Evolutionary conservation across 2,329 filamentous ascomycete species (phyloP).

Genomic region (Diaporthe amygdali): DNA sequence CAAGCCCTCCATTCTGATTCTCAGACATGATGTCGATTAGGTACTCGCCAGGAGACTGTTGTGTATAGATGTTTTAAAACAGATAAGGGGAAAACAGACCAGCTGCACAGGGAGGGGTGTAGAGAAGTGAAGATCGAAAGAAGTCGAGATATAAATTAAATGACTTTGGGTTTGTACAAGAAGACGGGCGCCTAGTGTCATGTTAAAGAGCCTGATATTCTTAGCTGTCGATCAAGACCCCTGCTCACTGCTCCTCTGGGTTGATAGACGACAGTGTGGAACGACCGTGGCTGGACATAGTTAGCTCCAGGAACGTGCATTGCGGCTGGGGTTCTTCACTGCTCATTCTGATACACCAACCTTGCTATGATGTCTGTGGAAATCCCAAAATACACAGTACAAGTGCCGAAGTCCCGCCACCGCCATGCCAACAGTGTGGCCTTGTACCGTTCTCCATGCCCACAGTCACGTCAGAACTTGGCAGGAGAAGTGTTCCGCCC

Average conservation of each 20-base stretch:
- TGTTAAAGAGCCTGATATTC: background rate
- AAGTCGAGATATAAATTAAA: background rate
- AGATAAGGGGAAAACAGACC: constrained; percentile 13
- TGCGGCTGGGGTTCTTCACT: background rate
- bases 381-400: background rate
- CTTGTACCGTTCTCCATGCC: background rate
- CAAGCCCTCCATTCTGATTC: background rate
- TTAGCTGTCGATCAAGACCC: background rate
- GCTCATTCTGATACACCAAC: background rate
- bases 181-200: background rate
- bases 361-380: background rate
- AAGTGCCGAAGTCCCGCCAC: constrained; percentile 1
- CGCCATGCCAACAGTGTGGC: background rate
- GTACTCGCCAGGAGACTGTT: background rate
- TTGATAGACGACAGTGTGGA: constrained; percentile 6
- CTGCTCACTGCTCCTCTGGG: background rate
- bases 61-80: background rate
- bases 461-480: background rate
- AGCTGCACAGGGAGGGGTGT: constrained; percentile 12
- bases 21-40: constrained; percentile 3
- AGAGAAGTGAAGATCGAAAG: background rate
- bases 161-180: background rate
- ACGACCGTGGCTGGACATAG: background rate
- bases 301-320: background rate
- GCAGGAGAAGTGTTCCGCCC: background rate